phyloP scores from a whole-genome alignment of 345 rosid genomes.

The Salix suchowensis region DNA sequence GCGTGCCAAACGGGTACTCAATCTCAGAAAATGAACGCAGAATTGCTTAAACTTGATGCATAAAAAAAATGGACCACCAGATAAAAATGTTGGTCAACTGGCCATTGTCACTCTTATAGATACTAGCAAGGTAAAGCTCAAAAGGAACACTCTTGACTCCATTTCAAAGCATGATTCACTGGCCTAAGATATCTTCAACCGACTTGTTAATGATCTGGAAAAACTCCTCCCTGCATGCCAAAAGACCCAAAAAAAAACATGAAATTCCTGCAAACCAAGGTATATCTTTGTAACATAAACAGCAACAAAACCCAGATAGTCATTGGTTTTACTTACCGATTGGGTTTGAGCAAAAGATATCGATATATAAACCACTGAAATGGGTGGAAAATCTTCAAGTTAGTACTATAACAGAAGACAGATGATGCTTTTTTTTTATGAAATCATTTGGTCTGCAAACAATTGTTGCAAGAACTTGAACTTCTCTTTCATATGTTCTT shows the following conservation, averaged over 20 bases:
- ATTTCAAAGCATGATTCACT: conserved; percentile 31
- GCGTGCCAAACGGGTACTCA: no score
- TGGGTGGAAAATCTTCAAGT: conserved; percentile 11
- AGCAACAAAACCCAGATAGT: neutral
- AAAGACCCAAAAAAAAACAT: neutral
- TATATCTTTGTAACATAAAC: neutral
- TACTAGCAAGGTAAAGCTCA: neutral
- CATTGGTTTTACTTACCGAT: conserved; percentile 45
- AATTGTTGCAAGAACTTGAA: neutral
- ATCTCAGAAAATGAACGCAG: no score
- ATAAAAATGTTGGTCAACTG: neutral
- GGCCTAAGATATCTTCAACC: conserved; percentile 56
- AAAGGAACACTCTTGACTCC: neutral
- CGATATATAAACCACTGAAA: conserved; percentile 90
- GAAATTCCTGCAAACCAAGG: neutral
- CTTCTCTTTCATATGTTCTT: neutral
- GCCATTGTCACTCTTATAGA: neutral
- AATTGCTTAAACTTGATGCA: neutral
- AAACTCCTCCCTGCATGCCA: conserved; percentile 62
- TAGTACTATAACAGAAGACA: neutral
- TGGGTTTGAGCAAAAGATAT: conserved; percentile 87
- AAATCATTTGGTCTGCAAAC: neutral
- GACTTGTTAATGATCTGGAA: conserved; percentile 56
- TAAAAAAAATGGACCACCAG: neutral
- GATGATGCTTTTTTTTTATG: neutral